Base-by-base conservation (phyloP, 129 eudicot species). In the Saposhnikovia divaricata region DNA sequence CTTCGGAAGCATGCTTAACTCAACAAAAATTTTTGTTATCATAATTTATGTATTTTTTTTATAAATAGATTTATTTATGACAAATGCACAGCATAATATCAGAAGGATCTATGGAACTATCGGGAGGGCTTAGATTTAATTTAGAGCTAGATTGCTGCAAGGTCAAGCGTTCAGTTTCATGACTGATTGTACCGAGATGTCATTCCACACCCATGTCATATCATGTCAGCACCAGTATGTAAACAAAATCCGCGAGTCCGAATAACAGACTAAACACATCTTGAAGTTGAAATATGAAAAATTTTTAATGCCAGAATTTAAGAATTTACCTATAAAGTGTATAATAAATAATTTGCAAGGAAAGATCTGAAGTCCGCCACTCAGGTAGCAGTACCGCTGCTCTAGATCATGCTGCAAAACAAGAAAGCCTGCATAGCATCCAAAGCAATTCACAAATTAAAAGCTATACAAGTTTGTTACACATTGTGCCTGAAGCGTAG, bases 371-470 rank as follows among this genome's bases (percentile, higher is more conserved):
- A 90, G 91, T 90, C 94, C 87, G 91, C 97, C 91, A 89, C 89
- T 90, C 85, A 83, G 81, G 96, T 90, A 92, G 96, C 97, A 86
- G 91, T 87, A 85, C 88, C 57, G 85, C 88, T 86, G 86, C 85
- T 89, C 93, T 89, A 89, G 88, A 91, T 91, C 98, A 91, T 86
- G 98, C 96, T 89, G 94, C 92, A 92, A 92, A 85, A 97, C 88
- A 92, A 83, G 82, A 87, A 80, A 80, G 82, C 85, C 97, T 91
- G 86, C 81, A 72, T 6, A 61, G 45, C 63, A 77, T 37, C 23
- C 45, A 74, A 63, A 68, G 43, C 9, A 63, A 40, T 61, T 37
- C 7, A 39, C 47, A 9, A n/a, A 61, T 74, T 4, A 69, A 25
- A 51, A 28, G 51, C 69, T 14, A 81, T 72, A 43, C 51, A 80